Conservation (phyloP, 176 grass and related monocot species). For the Hyparrhenia diplandra region DNA sequence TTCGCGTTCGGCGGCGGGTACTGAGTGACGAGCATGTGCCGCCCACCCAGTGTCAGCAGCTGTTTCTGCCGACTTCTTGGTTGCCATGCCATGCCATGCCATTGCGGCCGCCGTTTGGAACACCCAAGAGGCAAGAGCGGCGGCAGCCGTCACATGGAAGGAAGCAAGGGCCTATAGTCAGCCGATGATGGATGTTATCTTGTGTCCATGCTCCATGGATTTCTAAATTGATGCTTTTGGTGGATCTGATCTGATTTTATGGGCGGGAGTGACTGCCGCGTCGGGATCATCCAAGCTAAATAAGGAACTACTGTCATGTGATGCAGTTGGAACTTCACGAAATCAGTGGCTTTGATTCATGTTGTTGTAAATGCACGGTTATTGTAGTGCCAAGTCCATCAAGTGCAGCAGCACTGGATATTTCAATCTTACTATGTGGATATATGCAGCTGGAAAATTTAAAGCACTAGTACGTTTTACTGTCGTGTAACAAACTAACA, state of each 20-base stretch:
- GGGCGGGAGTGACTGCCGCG: background rate
- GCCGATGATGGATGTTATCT: background rate
- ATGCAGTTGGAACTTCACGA: background rate
- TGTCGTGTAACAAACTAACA: background rate
- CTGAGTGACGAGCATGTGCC: background rate
- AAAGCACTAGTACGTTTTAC: background rate
- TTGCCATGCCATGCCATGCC: background rate
- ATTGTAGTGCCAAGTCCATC: background rate
- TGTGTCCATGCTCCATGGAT: background rate
- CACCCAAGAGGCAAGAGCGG: background rate
- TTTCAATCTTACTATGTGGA: background rate
- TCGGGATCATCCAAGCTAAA: slow-evolving; percentile 12
- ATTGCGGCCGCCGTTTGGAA: background rate
- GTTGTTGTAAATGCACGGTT: background rate
- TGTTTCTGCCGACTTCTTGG: background rate
- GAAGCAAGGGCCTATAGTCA: background rate
- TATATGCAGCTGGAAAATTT: background rate
- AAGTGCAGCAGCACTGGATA: background rate
- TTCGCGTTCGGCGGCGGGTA: slow-evolving; percentile 40
- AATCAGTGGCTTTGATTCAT: background rate
- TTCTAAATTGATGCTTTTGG: background rate
- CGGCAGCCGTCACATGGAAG: background rate
- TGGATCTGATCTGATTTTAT: background rate
- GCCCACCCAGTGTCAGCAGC: background rate
- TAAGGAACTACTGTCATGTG: background rate